Evolutionary conservation across 768 basidiomycete species (phyloP).

Genomic region (Pleurotus tuber-regium): DNA sequence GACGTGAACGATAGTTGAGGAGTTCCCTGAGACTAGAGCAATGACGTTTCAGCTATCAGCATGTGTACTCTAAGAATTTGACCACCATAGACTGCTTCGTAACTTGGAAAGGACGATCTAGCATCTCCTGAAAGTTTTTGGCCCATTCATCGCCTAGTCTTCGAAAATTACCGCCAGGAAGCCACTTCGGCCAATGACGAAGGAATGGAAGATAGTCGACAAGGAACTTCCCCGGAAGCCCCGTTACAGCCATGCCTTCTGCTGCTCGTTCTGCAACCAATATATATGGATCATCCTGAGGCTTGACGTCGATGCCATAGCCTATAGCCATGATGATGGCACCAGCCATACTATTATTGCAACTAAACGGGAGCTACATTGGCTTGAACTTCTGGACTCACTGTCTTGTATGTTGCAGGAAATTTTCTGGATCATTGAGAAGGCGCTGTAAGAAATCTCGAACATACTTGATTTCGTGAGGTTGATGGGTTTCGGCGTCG

Average conservation of each 20-base stretch:
- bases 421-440: constrained; percentile 34
- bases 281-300: not conserved
- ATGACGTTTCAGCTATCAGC: not conserved
- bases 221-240: not conserved
- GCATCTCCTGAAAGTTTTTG: not conserved
- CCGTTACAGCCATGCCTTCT: not conserved
- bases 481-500: constrained; percentile 27
- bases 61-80: too few relatives aligned
- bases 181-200: not conserved
- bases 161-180: not conserved
- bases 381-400: constrained; percentile 18
- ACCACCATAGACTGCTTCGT: constrained; percentile 21
- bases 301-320: constrained; percentile 1
- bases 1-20: not conserved
- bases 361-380: constrained; percentile 12
- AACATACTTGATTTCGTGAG: constrained; percentile 25
- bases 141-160: not conserved
- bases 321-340: not conserved
- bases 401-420: constrained; percentile 33
- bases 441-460: constrained; percentile 32
- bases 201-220: constrained; percentile 4
- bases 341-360: not conserved
- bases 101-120: not conserved
- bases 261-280: not conserved
- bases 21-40: not conserved